phyloP scores from a whole-genome alignment of 2,329 filamentous ascomycete genomes.

The Aspergillus eucalypticola region DNA sequence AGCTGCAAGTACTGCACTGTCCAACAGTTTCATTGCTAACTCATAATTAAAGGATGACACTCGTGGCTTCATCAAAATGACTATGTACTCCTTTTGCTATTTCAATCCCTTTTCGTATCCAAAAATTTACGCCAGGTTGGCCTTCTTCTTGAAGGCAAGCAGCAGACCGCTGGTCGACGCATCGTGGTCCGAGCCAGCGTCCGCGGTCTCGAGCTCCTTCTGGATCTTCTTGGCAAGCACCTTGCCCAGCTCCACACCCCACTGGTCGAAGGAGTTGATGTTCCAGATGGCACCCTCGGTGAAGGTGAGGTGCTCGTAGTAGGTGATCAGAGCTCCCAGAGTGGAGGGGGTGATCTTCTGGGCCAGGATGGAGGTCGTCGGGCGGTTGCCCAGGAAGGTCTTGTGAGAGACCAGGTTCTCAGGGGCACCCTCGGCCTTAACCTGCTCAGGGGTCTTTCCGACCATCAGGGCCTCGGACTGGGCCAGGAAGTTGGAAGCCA shows the following conservation, averaged over 20 bases:
- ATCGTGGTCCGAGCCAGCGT: constrained; percentile 76
- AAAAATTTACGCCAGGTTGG: constrained; percentile 43
- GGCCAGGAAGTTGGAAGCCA: constrained; percentile 54
- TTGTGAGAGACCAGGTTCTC: constrained; percentile 83
- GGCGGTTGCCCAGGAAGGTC: constrained; percentile 96
- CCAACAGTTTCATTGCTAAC: constrained; percentile 2
- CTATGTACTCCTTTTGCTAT: constrained; percentile 15
- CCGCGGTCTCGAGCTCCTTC: constrained; percentile 73
- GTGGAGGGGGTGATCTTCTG: constrained; percentile 92
- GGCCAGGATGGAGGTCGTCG: constrained; percentile 91
- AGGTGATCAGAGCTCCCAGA: constrained; percentile 91
- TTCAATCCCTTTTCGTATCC: not conserved
- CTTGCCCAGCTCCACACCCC: constrained; percentile 98
- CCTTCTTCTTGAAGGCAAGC: constrained; percentile 84
- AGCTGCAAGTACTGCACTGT: not conserved
- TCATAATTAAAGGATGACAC: constrained; percentile 17
- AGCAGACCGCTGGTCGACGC: constrained; percentile 85
- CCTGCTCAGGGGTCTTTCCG: constrained; percentile 50
- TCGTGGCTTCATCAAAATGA: constrained; percentile 23
- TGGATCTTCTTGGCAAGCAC: constrained; percentile 90
- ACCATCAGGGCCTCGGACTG: constrained; percentile 57
- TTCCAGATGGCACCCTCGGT: constrained; percentile 98
- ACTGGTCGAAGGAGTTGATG: constrained; percentile 99
- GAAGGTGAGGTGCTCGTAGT: constrained; percentile 99
- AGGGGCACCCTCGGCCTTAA: constrained; percentile 50